Base-by-base conservation (phyloP, 306 rosid species). In the Benincasa hispida region DNA sequence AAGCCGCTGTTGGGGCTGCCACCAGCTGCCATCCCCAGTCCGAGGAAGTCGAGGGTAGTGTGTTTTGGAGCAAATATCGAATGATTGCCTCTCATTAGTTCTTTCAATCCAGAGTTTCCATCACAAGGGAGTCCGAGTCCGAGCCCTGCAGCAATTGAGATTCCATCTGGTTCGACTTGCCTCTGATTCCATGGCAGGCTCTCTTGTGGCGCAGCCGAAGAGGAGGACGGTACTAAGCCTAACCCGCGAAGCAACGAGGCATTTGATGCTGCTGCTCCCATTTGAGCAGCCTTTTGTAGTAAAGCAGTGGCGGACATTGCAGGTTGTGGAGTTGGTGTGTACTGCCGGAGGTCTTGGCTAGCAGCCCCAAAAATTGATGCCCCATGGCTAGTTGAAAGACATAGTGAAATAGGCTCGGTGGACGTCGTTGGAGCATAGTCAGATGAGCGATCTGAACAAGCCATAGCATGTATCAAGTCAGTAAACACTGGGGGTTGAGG, bases 281-380 rank as follows among this genome's bases (percentile, higher is more conserved):
- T 91, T 81, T 93, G 97, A 72, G 98, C 97, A 18, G 98, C 98
- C 60, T 91, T 93, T 88, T 93, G 98, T 9, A 93, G 96, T 27
- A 93, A 78, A 11, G 98, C 98, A 2, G 98, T 93, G 22, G 98
- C 98, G 4, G 98, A 93, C 97, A 68, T 48, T 48, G 53, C 53
- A 48, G 53, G 53, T 42, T 86, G 97, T 17, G 91, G 91, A 0
- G 88, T 61, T 0, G 92, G 84, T 0, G 84, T 82, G 30, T 89
- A 91, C 14, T 84, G 98, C 42, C 91, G 77, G 15, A 73, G 82
- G 68, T 91, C 94, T 69, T 87, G 94, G 72, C 89, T 90, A 25
- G 87, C 88, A 27, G 88, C 51, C 54, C 84, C 91, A 1, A 93
- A 91, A 50, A 93, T 84, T 39, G 96, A 82, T 9, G 97, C 81